Evolutionary conservation across 2,329 filamentous ascomycete species (phyloP).

Genomic region (Akanthomyces dipterigenus): DNA sequence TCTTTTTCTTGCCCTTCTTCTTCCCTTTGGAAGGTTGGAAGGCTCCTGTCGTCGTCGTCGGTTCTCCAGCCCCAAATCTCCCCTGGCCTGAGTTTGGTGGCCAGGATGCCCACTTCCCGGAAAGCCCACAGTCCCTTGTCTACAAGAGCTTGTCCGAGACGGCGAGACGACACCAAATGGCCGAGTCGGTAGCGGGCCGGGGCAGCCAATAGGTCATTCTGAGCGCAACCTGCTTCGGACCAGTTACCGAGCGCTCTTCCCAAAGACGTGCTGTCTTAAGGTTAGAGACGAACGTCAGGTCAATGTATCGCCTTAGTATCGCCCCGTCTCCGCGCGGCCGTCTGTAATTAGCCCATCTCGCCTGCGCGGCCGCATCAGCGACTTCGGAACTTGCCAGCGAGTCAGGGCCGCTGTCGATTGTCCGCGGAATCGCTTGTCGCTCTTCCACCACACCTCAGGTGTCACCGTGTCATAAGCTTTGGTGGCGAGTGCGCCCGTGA

Average conservation of each 20-base stretch:
- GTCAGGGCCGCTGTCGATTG: not conserved
- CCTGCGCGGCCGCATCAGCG: not conserved
- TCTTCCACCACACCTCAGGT: not conserved
- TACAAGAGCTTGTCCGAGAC: not conserved
- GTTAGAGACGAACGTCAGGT: no score
- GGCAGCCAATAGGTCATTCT: not conserved
- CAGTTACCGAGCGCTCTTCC: no score
- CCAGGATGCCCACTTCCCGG: not conserved
- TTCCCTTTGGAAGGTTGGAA: not conserved
- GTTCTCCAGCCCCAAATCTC: not conserved
- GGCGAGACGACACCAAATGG: not conserved
- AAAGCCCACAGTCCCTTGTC: not conserved
- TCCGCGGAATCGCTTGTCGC: not conserved
- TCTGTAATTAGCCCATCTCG: not conserved
- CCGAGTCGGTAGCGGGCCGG: slow-evolving; percentile 6
- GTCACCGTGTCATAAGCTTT: not conserved
- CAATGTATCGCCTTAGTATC: not conserved
- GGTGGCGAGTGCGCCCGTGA: not conserved
- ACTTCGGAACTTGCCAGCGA: slow-evolving; percentile 6
- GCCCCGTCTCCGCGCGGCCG: not conserved
- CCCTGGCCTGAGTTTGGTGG: not conserved
- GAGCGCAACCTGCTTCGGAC: no score
- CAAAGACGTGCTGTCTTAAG: no score
- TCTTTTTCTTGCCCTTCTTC: not conserved
- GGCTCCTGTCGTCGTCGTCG: not conserved